Evolutionary conservation across 331 rosid species (phyloP).

Genomic region (Quercus tomentella): DNA sequence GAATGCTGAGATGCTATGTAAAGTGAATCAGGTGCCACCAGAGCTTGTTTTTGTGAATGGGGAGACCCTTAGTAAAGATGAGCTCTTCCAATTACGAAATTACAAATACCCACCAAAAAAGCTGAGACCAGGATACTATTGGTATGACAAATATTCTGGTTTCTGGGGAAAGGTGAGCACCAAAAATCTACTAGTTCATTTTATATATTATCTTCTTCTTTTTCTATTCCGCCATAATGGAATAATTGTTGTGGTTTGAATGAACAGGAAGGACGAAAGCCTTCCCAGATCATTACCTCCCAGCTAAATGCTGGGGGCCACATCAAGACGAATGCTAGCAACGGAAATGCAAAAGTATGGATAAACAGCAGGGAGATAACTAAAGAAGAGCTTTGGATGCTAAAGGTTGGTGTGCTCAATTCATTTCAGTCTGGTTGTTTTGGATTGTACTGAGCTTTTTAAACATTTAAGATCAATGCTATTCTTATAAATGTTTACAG

Average conservation of each 20-base stretch:
- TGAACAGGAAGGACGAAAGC: constrained; percentile 63
- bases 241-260: constrained; percentile 7
- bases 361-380: constrained; percentile 67
- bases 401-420: constrained; percentile 44
- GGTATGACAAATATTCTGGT: constrained; percentile 91
- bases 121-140: constrained; percentile 71
- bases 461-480: constrained; percentile 10
- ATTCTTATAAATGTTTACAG: constrained; percentile 47
- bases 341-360: constrained; percentile 59
- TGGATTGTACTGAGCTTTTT: background rate
- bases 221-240: constrained; percentile 7
- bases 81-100: constrained; percentile 35
- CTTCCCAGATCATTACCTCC: constrained; percentile 60
- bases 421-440: background rate
- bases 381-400: constrained; percentile 45
- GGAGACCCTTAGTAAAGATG: constrained; percentile 38
- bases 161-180: constrained; percentile 87
- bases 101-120: constrained; percentile 61
- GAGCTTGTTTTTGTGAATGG: constrained; percentile 52
- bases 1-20: constrained; percentile 51
- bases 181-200: background rate
- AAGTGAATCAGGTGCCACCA: constrained; percentile 56
- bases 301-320: constrained; percentile 55
- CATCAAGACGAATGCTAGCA: constrained; percentile 46
- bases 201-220: background rate